Base-by-base conservation (phyloP, 108 stramenopile species). In the Nitzschia sp. region DNA sequence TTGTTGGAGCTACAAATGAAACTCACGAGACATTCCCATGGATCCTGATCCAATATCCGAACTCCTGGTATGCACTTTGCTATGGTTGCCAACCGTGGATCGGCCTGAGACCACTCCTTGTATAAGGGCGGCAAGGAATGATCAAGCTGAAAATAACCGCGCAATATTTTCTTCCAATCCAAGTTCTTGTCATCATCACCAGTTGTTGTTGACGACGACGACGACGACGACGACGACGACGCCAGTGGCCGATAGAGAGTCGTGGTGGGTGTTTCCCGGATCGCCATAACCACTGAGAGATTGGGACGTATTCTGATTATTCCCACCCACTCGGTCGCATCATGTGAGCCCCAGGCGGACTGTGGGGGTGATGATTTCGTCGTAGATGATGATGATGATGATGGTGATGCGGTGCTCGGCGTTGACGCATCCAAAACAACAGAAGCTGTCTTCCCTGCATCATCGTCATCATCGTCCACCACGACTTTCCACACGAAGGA, bases 1-100 rank as follows among this genome's bases (percentile, higher is more conserved):
- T 99, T 99, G 84, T 99, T 99, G 70, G 88, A 89, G 19, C 90
- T 93, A 67, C 98, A 98, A 31, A 99, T 93, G 73, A 99, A 99
- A 53, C 94, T 96, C 50, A 98, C 73, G 45, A 98, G 80, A 72
- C 97, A 97, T 72, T 99, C 98, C 63, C 88, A 80, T 5, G 97
- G 97, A 72, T 98, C 94, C 66, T 99, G 99, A 2, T 94, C 72
- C 29, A 95, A 33, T 5, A 97, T 82, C 0, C 97, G 82, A 17
- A 97, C 89, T 19, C 96, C 97, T 17, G 92, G 94, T 35, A 98
- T 82, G 32, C 75, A 72, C 26, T 60, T 54, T 13, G 90, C 87
- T 48, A 98, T 86, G 45, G 41, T 69, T 13, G 77, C 63, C 6
- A 96, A 58, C 6, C 93, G 81, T 19, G 66, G 65, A 65, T 87